These are phyloP conservation scores for Coniochaeta ligniaria DNA, from an alignment of 2,329 filamentous ascomycete species.

Conservation along the genomic window DNA sequence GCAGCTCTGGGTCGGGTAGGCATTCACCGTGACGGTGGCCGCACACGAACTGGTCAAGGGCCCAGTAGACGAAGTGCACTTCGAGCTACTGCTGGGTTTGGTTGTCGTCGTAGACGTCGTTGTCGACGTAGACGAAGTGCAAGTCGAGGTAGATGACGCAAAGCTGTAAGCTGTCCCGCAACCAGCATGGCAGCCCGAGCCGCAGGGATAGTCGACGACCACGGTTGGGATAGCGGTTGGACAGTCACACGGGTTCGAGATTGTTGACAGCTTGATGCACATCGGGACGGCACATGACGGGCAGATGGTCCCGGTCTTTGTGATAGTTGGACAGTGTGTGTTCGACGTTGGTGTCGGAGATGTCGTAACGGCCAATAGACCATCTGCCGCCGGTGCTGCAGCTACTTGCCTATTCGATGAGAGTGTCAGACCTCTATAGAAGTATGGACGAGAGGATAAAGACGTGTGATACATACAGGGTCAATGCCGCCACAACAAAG, in stretches of 20 bases:
- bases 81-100: not conserved
- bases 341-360: not conserved
- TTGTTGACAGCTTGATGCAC: slow-evolving; percentile 1
- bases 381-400: not conserved
- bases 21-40: slow-evolving; percentile 4
- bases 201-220: slow-evolving; percentile 3
- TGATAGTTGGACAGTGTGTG: slow-evolving; percentile 6
- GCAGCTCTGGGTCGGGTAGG: slow-evolving; percentile 1
- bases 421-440: not conserved
- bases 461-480: not conserved
- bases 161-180: slow-evolving; percentile 3
- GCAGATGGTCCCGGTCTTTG: slow-evolving; percentile 6
- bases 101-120: not conserved
- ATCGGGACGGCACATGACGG: not conserved
- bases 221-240: slow-evolving; percentile 4
- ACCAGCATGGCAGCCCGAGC: slow-evolving; percentile 3
- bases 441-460: too few relatives aligned
- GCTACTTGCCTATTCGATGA: not conserved
- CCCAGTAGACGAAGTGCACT: not conserved
- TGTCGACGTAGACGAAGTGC: not conserved
- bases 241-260: slow-evolving; percentile 6
- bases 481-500: not conserved
- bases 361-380: not conserved
- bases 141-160: slow-evolving; percentile 1
- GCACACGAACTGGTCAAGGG: slow-evolving; percentile 1